Base-by-base conservation (phyloP, 2,329 filamentous ascomycete genomes). In the Dactylellina haptotyla region DNA sequence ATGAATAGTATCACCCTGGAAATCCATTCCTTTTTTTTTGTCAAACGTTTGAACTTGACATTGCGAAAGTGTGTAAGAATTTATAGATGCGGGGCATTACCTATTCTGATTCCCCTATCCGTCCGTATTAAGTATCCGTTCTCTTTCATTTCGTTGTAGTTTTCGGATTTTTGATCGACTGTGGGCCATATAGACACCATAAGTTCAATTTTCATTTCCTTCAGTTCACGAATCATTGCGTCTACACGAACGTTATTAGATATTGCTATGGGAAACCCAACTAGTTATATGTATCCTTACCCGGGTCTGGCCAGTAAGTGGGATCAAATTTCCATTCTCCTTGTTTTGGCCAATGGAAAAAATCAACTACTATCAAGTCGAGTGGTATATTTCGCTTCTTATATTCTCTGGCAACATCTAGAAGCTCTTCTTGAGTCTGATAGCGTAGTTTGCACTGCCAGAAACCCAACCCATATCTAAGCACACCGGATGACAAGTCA, bases 291-390 rank as follows among this genome's bases (percentile, higher is more conserved):
- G n/a, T n/a, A n/a, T 43, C 4, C 9, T 45, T 45, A 45, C 41
- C 41, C 23, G 41, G 41, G 23, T 46, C 41, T 1, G 41, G 41
- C 41, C 41, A 46, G 9, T 46, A 46, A 4, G 41, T 46, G 18
- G 41, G 18, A 10, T 46, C 41, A 12, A 46, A 46, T 10, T 46
- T 46, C 41, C 41, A 46, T 10, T 46, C 41, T 23, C 41, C 41
- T 46, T 46, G 41, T 23, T 46, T 46, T 10, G 41, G 41, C 41
- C 41, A 46, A 25, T 46, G 41, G 41, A 46, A 46, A 23, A 46
- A 46, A 46, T 46, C 41, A 1, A 46, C 41, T 20, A 46, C 41
- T 4, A 46, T 46, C n/a, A 46, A n/a, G 12, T 46, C 41, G 5
- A 46, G 4, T 10, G 16, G 41, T 20, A 46, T 18, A 5, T 23